These are phyloP conservation scores for Podila epigama DNA, from an alignment of 192 early-diverging fungal genomes.

Conservation along the genomic window DNA sequence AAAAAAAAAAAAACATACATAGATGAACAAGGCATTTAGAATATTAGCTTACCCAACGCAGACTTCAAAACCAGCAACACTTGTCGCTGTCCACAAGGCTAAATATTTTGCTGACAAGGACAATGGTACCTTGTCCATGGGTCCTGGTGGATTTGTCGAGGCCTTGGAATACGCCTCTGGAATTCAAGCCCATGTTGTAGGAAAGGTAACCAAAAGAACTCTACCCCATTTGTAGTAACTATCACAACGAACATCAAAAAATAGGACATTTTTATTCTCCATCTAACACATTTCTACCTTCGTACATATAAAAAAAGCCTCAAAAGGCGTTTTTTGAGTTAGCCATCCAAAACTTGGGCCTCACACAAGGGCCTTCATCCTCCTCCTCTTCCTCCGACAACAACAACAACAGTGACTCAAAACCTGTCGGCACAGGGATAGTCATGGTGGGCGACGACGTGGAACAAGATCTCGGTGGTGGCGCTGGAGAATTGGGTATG, in stretches of 20 bases:
- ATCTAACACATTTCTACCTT: background rate
- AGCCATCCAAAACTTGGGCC: slow-evolving; percentile 74
- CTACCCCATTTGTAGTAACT: background rate
- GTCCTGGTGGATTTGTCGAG: slow-evolving; percentile 90
- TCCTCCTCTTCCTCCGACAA: background rate
- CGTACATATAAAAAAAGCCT: slow-evolving; percentile 46
- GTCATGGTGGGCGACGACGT: slow-evolving; percentile 93
- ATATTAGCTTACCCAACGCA: slow-evolving; percentile 61
- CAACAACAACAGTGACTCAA: background rate
- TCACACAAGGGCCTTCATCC: too few relatives aligned
- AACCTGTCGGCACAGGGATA: slow-evolving; percentile 30
- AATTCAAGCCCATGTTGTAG: slow-evolving; percentile 71
- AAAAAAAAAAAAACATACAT: background rate
- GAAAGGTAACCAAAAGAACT: slow-evolving; percentile 60
- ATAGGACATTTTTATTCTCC: background rate
- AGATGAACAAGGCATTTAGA: slow-evolving; percentile 82
- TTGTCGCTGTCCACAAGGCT: slow-evolving; percentile 87
- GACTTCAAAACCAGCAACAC: slow-evolving; percentile 40
- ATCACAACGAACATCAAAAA: background rate
- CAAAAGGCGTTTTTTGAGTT: slow-evolving; percentile 75
- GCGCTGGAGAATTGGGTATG: slow-evolving; percentile 79
- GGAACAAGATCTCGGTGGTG: slow-evolving; percentile 80
- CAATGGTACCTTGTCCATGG: slow-evolving; percentile 69
- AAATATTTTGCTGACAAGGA: slow-evolving; percentile 75
- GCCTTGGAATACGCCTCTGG: slow-evolving; percentile 84